A percentile compares a stretch with the other conserved stretches of the same genome.
Conservation (phyloP, 129 eudicot species). For the Gnaphalium uliginosum region DNA sequence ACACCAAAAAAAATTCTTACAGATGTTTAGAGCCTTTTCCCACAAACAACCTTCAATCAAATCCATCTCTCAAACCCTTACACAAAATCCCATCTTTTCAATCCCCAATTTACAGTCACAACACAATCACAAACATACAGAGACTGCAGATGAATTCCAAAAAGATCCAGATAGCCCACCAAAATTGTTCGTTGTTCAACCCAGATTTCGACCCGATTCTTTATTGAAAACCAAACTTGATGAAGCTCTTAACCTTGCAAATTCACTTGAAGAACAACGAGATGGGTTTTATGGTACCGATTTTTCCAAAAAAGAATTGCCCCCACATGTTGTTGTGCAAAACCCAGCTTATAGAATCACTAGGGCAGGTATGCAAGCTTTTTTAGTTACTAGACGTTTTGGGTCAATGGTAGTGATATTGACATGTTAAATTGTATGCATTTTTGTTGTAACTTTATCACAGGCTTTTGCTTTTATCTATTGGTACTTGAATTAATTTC, state of each 20-base stretch:
- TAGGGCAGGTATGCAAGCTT: slow-evolving; percentile 55
- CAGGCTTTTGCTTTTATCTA: background rate
- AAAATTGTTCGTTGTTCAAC: slow-evolving; percentile 79
- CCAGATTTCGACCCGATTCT: slow-evolving; percentile 64
- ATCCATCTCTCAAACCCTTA: slow-evolving; percentile 36
- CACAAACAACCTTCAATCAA: slow-evolving; percentile 33
- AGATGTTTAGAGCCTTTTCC: slow-evolving; percentile 38
- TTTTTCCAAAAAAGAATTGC: slow-evolving; percentile 47
- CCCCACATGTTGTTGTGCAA: slow-evolving; percentile 84
- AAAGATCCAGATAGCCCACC: slow-evolving; percentile 56
- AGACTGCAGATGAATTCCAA: slow-evolving; percentile 38
- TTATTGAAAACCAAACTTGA: slow-evolving; percentile 56
- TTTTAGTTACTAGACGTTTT: background rate
- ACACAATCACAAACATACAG: slow-evolving; percentile 33
- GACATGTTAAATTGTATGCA: background rate
- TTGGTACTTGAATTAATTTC: background rate
- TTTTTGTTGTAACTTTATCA: slow-evolving; percentile 2
- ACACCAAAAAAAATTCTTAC: slow-evolving; percentile 1
- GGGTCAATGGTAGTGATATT: slow-evolving; percentile 3
- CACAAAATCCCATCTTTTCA: slow-evolving; percentile 20
- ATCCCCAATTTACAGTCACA: slow-evolving; percentile 34
- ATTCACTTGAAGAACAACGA: slow-evolving; percentile 83
- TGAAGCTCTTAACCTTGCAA: slow-evolving; percentile 93
- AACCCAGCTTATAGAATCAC: slow-evolving; percentile 65
- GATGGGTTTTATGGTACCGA: slow-evolving; percentile 53